These are phyloP conservation scores for Hura crepitans DNA, from an alignment of 441 rosid species.

Conservation along the genomic window DNA sequence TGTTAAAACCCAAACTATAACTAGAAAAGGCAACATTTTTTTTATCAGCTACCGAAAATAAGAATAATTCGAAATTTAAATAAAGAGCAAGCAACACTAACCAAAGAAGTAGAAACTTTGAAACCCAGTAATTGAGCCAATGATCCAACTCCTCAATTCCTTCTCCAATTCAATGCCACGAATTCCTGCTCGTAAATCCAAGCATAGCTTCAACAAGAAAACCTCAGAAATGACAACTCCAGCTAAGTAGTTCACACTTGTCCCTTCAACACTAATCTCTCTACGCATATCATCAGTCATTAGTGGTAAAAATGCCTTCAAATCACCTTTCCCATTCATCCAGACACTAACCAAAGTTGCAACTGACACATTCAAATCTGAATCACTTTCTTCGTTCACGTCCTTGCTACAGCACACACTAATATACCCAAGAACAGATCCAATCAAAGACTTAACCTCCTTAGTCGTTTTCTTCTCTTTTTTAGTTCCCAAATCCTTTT, in stretches of 20 bases:
- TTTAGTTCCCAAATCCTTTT: constrained; percentile 29
- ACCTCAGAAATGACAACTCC: constrained; percentile 43
- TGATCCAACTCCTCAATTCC: constrained; percentile 41
- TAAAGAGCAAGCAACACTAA: constrained; percentile 26
- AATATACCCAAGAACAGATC: constrained; percentile 38
- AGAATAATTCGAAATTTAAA: background rate
- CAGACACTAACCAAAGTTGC: constrained; percentile 39
- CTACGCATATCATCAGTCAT: constrained; percentile 28
- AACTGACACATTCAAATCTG: constrained; percentile 25
- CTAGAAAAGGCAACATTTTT: background rate
- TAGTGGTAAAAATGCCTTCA: constrained; percentile 38
- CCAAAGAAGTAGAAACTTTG: constrained; percentile 46
- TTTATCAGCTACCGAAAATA: background rate
- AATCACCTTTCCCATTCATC: constrained; percentile 27
- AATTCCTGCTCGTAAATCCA: constrained; percentile 28
- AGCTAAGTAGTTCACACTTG: constrained; percentile 38
- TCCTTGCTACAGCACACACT: constrained; percentile 35
- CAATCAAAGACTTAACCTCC: constrained; percentile 36
- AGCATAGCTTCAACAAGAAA: constrained; percentile 46
- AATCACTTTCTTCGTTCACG: constrained; percentile 24
- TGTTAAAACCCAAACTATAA: background rate
- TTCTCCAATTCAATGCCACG: constrained; percentile 31
- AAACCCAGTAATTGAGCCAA: constrained; percentile 40
- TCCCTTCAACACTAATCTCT: constrained; percentile 25
- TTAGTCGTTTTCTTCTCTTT: constrained; percentile 32